phyloP scores from a whole-genome alignment of 441 rosid genomes.

The Adansonia madagascariensis region DNA sequence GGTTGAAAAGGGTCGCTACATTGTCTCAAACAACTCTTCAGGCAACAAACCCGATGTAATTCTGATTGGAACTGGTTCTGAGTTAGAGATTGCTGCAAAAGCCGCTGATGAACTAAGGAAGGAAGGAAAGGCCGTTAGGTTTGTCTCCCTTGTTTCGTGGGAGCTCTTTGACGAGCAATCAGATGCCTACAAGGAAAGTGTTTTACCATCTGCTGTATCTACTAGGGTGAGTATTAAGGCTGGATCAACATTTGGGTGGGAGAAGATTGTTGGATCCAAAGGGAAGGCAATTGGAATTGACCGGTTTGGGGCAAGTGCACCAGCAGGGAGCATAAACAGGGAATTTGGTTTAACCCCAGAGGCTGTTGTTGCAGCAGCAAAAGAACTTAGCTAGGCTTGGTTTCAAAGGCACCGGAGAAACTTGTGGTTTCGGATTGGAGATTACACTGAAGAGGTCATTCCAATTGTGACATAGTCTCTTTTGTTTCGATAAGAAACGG shows the following conservation, averaged over 20 bases:
- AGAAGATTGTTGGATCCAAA: slow-evolving; percentile 62
- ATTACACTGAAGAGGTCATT: slow-evolving; percentile 30
- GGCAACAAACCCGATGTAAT: slow-evolving; percentile 78
- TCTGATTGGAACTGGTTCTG: slow-evolving; percentile 80
- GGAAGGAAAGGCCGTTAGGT: slow-evolving; percentile 75
- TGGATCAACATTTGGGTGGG: slow-evolving; percentile 84
- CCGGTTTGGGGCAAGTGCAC: slow-evolving; percentile 82
- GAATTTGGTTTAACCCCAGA: slow-evolving; percentile 71
- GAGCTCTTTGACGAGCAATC: slow-evolving; percentile 77
- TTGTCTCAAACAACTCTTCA: slow-evolving; percentile 67
- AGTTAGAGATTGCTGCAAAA: slow-evolving; percentile 70
- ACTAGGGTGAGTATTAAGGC: slow-evolving; percentile 86
- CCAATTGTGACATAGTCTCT: slow-evolving; percentile 18
- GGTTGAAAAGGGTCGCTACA: slow-evolving; percentile 78
- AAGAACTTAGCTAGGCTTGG: slow-evolving; percentile 46
- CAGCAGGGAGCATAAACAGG: slow-evolving; percentile 75
- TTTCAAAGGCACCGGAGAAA: neutral
- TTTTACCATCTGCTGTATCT: slow-evolving; percentile 64
- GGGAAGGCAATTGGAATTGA: slow-evolving; percentile 80
- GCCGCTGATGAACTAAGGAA: slow-evolving; percentile 75
- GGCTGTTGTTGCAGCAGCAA: slow-evolving; percentile 74
- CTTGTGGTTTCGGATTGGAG: slow-evolving; percentile 28
- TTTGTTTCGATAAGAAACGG: slow-evolving; percentile 38
- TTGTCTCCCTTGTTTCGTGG: slow-evolving; percentile 80
- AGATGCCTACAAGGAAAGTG: slow-evolving; percentile 76